A percentile compares a stretch with the other conserved stretches of the same genome.
phyloP scores from a whole-genome alignment of 163 green algal genomes.

The Prototheca stagnorum region DNA sequence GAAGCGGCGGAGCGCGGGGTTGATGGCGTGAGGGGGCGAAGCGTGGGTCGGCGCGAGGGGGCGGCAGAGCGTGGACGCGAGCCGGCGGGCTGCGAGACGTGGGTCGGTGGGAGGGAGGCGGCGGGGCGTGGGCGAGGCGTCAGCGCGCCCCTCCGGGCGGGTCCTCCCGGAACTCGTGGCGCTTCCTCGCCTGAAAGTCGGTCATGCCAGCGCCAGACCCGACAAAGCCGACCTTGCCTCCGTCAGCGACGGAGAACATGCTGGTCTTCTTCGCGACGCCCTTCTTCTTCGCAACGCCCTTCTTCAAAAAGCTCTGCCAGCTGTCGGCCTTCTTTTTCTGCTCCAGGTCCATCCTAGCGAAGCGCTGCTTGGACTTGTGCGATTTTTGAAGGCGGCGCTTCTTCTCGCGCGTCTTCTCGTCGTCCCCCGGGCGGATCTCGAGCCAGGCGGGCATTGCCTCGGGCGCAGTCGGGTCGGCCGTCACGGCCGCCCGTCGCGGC shows the following conservation, averaged over 20 bases:
- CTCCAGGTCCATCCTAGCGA: slow-evolving; percentile 50
- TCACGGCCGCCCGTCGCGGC: slow-evolving; percentile 59
- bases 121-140: too few relatives aligned
- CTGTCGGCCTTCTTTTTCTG: slow-evolving; percentile 53
- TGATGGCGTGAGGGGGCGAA: too few relatives aligned
- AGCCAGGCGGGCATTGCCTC: slow-evolving; percentile 73
- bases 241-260: slow-evolving; percentile 17
- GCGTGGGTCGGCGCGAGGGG: too few relatives aligned
- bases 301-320: slow-evolving; percentile 32
- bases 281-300: slow-evolving; percentile 2
- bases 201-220: slow-evolving; percentile 16
- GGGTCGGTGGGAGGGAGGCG: too few relatives aligned
- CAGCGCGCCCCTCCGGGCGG: too few relatives aligned
- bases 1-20: too few relatives aligned
- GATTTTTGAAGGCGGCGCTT: slow-evolving; percentile 80
- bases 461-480: slow-evolving; percentile 11
- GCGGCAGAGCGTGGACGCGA: too few relatives aligned
- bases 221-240: slow-evolving; percentile 13
- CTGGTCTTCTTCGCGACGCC: slow-evolving; percentile 11
- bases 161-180: slow-evolving; percentile 12
- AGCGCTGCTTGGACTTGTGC: slow-evolving; percentile 70
- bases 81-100: too few relatives aligned
- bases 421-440: slow-evolving; percentile 51
- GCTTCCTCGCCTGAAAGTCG: neutral
- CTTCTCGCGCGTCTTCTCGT: slow-evolving; percentile 57